Evolutionary conservation across 768 basidiomycete genomes (phyloP).

Genomic region (Lanmaoa pseudosensibilis): DNA sequence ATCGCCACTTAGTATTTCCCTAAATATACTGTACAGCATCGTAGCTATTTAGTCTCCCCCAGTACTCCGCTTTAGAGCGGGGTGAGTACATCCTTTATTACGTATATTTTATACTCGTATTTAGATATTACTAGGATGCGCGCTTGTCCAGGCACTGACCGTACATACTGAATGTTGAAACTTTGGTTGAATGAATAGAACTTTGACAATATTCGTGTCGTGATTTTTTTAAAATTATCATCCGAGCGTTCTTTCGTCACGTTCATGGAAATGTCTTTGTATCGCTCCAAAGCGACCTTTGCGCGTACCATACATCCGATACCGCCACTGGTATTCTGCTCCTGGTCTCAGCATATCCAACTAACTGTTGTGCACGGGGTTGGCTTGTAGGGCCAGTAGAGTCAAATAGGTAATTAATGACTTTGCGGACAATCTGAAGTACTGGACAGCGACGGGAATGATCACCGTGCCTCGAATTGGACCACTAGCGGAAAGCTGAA

Average conservation of each 20-base stretch:
- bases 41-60: neutral
- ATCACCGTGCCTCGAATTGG: conserved; percentile 35
- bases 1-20: neutral
- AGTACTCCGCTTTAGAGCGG: neutral
- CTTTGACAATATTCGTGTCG: too few species aligned
- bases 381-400: neutral
- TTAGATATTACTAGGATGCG: conserved; percentile 2
- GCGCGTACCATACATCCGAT: neutral
- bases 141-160: neutral
- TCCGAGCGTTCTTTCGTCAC: neutral
- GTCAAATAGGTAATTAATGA: neutral
- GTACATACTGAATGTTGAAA: neutral
- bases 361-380: neutral
- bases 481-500: conserved; percentile 28
- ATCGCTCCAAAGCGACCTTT: neutral
- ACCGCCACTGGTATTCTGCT: neutral
- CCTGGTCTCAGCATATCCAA: neutral
- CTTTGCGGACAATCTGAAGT: neutral
- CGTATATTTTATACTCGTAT: conserved; percentile 24
- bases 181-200: neutral
- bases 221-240: neutral
- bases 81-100: conserved; percentile 13
- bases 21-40: conserved; percentile 12
- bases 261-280: neutral
- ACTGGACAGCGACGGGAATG: neutral